Evolutionary conservation across 2,329 filamentous ascomycete species (phyloP).

Genomic region (Seiridium unicorne): DNA sequence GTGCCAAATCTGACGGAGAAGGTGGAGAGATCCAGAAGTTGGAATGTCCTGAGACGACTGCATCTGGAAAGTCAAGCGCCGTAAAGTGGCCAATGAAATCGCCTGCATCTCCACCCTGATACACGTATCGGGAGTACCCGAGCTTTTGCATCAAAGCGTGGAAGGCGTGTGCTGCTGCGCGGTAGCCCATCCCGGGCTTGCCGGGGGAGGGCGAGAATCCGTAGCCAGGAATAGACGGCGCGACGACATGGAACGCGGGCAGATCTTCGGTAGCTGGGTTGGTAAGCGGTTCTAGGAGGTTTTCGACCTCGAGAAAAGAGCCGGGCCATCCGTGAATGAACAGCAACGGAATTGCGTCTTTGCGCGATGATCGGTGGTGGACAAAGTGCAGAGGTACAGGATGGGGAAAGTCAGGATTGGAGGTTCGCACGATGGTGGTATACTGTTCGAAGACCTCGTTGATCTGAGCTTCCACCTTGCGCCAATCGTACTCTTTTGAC

Average conservation of each 20-base stretch:
- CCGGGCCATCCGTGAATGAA: conserved; percentile 44
- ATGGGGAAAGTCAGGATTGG: background rate
- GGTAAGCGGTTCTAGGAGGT: conserved; percentile 31
- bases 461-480: conserved; percentile 5
- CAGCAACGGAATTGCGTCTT: conserved; percentile 36
- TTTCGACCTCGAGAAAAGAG: conserved; percentile 34
- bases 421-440: background rate
- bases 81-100: conserved; percentile 15
- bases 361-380: conserved; percentile 20
- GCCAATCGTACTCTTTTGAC: conserved; percentile 8
- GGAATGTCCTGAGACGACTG: conserved; percentile 4
- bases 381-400: conserved; percentile 24
- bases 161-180: conserved; percentile 28
- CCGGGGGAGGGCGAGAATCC: conserved; percentile 36
- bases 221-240: conserved; percentile 42
- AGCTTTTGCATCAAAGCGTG: conserved; percentile 36
- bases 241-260: conserved; percentile 45
- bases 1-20: conserved; percentile 7
- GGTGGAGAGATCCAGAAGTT: conserved; percentile 21
- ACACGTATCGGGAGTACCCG: conserved; percentile 32
- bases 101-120: conserved; percentile 30
- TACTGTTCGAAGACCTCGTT: conserved; percentile 4
- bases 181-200: conserved; percentile 27
- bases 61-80: conserved; percentile 9
- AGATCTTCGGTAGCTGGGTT: conserved; percentile 18